phyloP scores from a whole-genome alignment of 805 yeast species.

The Suhomyces sp. region DNA sequence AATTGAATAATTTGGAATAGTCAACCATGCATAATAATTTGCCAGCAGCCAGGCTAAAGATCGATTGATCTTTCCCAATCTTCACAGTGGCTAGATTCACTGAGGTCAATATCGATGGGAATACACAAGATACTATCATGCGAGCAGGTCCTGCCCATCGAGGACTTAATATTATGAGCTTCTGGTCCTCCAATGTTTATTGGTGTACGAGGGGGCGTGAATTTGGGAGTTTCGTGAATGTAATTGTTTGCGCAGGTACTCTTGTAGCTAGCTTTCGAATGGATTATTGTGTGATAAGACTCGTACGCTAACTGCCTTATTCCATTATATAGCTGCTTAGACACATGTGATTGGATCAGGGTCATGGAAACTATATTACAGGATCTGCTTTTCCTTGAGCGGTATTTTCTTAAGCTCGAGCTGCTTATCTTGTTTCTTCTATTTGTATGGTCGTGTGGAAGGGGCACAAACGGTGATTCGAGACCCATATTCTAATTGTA shows the following conservation, averaged over 20 bases:
- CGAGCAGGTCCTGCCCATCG: not conserved
- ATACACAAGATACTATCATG: not conserved
- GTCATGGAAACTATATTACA: not conserved
- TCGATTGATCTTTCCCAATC: not conserved
- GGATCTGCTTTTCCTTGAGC: not conserved
- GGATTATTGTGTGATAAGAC: not conserved
- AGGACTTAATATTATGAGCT: not conserved
- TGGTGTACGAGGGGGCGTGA: not conserved
- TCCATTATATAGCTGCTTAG: not conserved
- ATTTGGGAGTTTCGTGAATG: not conserved
- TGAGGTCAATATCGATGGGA: slow-evolving; percentile 1
- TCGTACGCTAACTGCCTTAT: not conserved
- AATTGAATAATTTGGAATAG: not conserved
- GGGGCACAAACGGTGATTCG: not conserved
- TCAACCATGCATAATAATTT: not conserved
- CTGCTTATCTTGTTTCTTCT: not conserved
- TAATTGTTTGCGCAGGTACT: not conserved
- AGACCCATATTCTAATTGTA: not conserved
- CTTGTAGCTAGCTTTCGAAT: not conserved
- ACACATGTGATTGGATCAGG: not conserved
- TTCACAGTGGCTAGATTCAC: not conserved
- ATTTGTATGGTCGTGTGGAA: not conserved
- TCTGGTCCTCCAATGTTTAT: not conserved
- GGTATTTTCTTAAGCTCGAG: not conserved
- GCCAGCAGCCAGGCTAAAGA: not conserved